Evolutionary conservation across 1,284 basidiomycete genomes (phyloP), one percentile per base, ranked within the genome.

Genomic region (Rhizopogon parksii): DNA sequence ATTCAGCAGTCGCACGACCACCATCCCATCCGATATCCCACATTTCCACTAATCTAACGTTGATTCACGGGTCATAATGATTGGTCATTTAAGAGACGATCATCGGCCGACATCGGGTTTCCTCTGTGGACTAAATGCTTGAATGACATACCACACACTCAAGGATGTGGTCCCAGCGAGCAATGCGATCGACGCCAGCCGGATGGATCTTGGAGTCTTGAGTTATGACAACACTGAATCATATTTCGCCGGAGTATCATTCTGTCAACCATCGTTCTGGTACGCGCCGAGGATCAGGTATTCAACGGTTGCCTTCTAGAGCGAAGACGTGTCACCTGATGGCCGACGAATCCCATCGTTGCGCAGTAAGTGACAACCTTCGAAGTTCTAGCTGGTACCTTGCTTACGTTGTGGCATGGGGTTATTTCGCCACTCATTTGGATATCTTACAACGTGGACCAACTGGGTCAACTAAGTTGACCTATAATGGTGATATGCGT

Each of bases 161-260:
- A n/a, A 94, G 93, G 65, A 96, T 94, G 69, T 74, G 21, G 21
- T 96, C 92, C 51, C 90, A 94, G 78, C 94, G 91, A 37, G 89
- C 84, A 57, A 95, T 79, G 51, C 89, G 75, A 71, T 95, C 89
- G 65, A 91, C 84, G 68, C 42, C 19, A 42, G 15, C 27, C 30
- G 11, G 27, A 17, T 4, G 32, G 32, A 32, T 9, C 1, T 4
- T 25, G 40, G 15, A 42, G 15, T 43, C 17, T 12, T 8, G 12
- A 45, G 30, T 45, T 4, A 8, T 8, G 40, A 6, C 25, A 25
- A n/a, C 40, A 30, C 11, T 30, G 11, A 30, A 25, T 30, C 15
- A 27, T 30, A 15, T 42, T 42, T 15, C 6, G 24, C 15, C 3
- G n/a, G n/a, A 27, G 27, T 32, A 15, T 30, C 30, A 17, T 30